phyloP scores from a whole-genome alignment of 2,329 filamentous ascomycete genomes.

The Pyricularia sp. region DNA sequence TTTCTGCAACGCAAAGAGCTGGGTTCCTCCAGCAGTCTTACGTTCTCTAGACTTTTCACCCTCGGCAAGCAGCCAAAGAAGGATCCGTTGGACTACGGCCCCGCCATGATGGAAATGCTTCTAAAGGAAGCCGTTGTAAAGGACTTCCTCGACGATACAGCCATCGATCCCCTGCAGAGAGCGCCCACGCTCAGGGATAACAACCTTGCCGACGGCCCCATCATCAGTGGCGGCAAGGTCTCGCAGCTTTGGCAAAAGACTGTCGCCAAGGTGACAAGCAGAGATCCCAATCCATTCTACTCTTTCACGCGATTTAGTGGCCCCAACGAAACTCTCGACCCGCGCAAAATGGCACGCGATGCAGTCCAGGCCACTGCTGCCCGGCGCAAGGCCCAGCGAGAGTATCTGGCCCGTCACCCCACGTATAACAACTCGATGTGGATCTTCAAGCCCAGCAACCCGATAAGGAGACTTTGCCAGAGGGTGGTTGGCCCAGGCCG shows the following conservation, averaged over 20 bases:
- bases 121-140: slow-evolving; percentile 91
- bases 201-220: slow-evolving; percentile 19
- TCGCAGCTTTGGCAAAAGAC: slow-evolving; percentile 54
- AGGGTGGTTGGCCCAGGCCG: slow-evolving; percentile 84
- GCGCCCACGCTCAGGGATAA: background rate
- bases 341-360: slow-evolving; percentile 80
- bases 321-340: slow-evolving; percentile 71
- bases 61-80: slow-evolving; percentile 51
- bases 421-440: slow-evolving; percentile 90
- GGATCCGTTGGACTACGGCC: slow-evolving; percentile 86
- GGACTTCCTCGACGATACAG: slow-evolving; percentile 88
- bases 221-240: slow-evolving; percentile 43
- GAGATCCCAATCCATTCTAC: slow-evolving; percentile 93
- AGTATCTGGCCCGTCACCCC: slow-evolving; percentile 80
- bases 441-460: slow-evolving; percentile 71
- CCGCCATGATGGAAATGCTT: slow-evolving; percentile 89
- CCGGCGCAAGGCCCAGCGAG: slow-evolving; percentile 78
- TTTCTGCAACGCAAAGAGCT: slow-evolving; percentile 89
- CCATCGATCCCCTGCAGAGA: slow-evolving; percentile 32
- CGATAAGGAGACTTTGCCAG: slow-evolving; percentile 75
- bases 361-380: slow-evolving; percentile 76
- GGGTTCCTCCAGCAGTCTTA: slow-evolving; percentile 64
- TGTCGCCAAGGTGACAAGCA: slow-evolving; percentile 44
- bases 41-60: slow-evolving; percentile 62
- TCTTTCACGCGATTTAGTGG: slow-evolving; percentile 61